Conservation (phyloP, 257 asterid species). For the Solanum phureja region DNA sequence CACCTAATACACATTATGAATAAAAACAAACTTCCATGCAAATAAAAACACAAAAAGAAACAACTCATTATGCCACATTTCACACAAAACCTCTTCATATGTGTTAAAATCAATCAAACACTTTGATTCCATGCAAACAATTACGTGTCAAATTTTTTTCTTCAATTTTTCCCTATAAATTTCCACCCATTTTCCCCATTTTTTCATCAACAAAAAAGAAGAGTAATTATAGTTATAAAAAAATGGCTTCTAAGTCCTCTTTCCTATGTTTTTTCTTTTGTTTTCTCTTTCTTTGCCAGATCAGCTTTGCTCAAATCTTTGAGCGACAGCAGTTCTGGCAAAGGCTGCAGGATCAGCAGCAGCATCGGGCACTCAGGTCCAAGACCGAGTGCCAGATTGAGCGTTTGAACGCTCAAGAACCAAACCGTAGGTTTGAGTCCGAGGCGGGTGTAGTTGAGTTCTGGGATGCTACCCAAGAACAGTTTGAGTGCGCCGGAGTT, state of each 20-base stretch:
- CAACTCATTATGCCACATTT: neutral
- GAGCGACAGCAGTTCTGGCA: conserved; percentile 17
- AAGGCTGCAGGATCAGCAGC: conserved; percentile 15
- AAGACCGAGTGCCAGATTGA: conserved; percentile 28
- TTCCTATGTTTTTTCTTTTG: conserved; percentile 5
- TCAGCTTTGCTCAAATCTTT: conserved; percentile 17
- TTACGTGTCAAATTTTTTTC: neutral
- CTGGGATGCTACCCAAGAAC: conserved; percentile 22
- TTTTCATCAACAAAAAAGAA: neutral
- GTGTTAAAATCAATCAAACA: neutral
- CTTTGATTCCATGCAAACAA: neutral
- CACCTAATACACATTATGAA: neutral
- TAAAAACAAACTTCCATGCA: neutral
- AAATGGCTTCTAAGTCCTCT: neutral
- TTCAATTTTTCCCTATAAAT: neutral
- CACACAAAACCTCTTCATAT: neutral
- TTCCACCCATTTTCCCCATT: neutral
- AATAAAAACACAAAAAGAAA: neutral
- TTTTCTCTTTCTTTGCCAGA: conserved; percentile 12
- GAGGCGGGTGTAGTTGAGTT: conserved; percentile 40
- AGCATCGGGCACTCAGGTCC: conserved; percentile 35
- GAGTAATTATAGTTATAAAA: neutral
- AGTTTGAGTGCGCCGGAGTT: conserved; percentile 40
- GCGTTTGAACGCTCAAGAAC: conserved; percentile 31
- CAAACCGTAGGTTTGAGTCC: conserved; percentile 3